phyloP scores from a whole-genome alignment of 345 rosid species.

The Nephelium lappaceum region DNA sequence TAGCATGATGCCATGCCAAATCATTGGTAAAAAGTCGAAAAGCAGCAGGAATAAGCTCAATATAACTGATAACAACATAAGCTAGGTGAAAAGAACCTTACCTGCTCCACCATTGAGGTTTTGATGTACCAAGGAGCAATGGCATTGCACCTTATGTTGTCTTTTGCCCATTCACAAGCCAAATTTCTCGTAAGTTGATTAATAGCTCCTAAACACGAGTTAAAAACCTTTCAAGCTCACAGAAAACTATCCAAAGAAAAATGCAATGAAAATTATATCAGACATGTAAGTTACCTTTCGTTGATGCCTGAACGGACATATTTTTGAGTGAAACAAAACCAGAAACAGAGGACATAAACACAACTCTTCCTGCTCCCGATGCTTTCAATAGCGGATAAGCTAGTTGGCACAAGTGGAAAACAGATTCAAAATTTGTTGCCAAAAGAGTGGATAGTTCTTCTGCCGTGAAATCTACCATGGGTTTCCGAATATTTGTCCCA shows the following conservation, averaged over 20 bases:
- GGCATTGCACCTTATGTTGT: slow-evolving; percentile 75
- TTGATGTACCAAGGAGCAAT: slow-evolving; percentile 90
- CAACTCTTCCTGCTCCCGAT: slow-evolving; percentile 62
- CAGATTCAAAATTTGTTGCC: slow-evolving; percentile 73
- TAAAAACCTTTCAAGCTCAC: not conserved
- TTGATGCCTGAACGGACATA: slow-evolving; percentile 73
- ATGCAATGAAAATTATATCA: slow-evolving; percentile 1
- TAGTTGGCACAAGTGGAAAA: slow-evolving; percentile 73
- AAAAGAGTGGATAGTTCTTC: slow-evolving; percentile 64
- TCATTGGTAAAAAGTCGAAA: not conserved
- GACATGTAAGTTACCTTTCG: slow-evolving; percentile 53
- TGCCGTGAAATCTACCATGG: slow-evolving; percentile 55
- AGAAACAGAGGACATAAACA: slow-evolving; percentile 71
- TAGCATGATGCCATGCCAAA: not conserved
- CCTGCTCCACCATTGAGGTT: slow-evolving; percentile 82
- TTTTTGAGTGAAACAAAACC: slow-evolving; percentile 72
- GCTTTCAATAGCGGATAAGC: slow-evolving; percentile 65
- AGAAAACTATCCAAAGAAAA: not conserved
- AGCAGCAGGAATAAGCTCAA: not conserved
- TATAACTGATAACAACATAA: not conserved
- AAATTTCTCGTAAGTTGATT: slow-evolving; percentile 71
- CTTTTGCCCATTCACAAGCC: slow-evolving; percentile 90
- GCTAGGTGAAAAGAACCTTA: slow-evolving; percentile 30
- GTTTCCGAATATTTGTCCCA: slow-evolving; percentile 74
- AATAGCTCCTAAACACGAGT: slow-evolving; percentile 57